phyloP scores from a whole-genome alignment of 108 stramenopile genomes.

The Conticribra guillardii region DNA sequence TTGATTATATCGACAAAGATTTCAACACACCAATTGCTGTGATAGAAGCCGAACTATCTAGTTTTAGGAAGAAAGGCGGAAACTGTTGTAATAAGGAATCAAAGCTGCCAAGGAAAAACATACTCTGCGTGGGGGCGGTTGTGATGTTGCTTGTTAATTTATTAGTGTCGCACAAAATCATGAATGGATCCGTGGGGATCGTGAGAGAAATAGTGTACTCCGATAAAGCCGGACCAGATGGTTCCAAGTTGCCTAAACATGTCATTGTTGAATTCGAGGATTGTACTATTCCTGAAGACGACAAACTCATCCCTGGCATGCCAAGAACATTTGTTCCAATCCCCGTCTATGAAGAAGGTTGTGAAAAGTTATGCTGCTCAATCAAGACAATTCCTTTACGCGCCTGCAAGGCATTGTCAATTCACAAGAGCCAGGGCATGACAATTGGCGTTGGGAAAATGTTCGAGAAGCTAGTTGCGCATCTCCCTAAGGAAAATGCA shows the following conservation, averaged over 20 bases:
- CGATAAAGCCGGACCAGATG: neutral
- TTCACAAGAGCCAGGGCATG: constrained; percentile 26
- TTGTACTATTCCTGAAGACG: constrained; percentile 1
- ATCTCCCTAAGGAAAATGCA: constrained; percentile 5
- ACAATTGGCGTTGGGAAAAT: constrained; percentile 4
- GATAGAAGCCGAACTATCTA: neutral
- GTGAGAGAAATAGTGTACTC: constrained; percentile 7
- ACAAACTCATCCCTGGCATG: neutral
- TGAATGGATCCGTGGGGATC: constrained; percentile 17
- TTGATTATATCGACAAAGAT: neutral
- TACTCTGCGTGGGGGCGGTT: constrained; percentile 2
- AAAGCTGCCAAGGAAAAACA: neutral
- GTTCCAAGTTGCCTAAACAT: neutral
- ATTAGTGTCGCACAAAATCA: constrained; percentile 7
- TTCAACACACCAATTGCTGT: constrained; percentile 9
- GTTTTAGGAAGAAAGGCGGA: constrained; percentile 2
- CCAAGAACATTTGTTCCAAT: constrained; percentile 10
- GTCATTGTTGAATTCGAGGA: constrained; percentile 16
- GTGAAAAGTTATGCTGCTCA: constrained; percentile 10
- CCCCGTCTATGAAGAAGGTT: neutral
- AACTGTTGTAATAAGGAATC: constrained; percentile 14
- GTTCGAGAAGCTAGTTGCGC: neutral
- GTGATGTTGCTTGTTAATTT: constrained; percentile 23
- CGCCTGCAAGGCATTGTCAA: constrained; percentile 10
- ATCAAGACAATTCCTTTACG: neutral